phyloP scores from a whole-genome alignment of 2,329 filamentous ascomycete species.

The Monosporascus ibericus region DNA sequence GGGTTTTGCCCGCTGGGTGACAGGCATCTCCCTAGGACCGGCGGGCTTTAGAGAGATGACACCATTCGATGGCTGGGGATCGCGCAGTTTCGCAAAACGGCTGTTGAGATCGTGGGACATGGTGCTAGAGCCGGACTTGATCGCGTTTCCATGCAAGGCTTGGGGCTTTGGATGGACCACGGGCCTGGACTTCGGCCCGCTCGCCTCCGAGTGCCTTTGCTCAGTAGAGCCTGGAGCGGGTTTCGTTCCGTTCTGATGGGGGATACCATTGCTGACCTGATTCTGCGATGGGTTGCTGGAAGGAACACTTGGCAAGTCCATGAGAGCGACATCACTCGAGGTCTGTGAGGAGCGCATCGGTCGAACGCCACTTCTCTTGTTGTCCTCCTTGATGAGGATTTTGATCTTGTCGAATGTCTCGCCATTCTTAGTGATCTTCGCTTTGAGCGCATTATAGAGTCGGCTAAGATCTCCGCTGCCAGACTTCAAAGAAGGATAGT shows the following conservation, averaged over 20 bases:
- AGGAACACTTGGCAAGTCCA: conserved; percentile 14
- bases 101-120: conserved; percentile 44
- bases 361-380: conserved; percentile 53
- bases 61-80: conserved; percentile 35
- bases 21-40: conserved; percentile 50
- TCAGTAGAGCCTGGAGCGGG: background rate
- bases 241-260: background rate
- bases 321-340: conserved; percentile 3
- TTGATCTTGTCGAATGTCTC: conserved; percentile 52
- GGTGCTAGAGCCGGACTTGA: conserved; percentile 33
- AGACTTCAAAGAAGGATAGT: conserved; percentile 59
- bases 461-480: conserved; percentile 44
- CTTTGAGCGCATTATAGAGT: conserved; percentile 44
- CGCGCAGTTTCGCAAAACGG: conserved; percentile 52
- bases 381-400: conserved; percentile 55
- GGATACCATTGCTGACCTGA: background rate
- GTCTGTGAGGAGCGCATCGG: conserved; percentile 26
- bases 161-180: conserved; percentile 61
- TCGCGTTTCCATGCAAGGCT: conserved; percentile 55
- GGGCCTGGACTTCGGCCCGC: conserved; percentile 33
- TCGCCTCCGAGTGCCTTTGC: background rate
- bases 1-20: conserved; percentile 35
- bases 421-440: conserved; percentile 42
- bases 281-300: conserved; percentile 5
- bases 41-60: conserved; percentile 36